Evolutionary conservation across 768 basidiomycete species (phyloP).

Genomic region (Leccinum truebloodii): DNA sequence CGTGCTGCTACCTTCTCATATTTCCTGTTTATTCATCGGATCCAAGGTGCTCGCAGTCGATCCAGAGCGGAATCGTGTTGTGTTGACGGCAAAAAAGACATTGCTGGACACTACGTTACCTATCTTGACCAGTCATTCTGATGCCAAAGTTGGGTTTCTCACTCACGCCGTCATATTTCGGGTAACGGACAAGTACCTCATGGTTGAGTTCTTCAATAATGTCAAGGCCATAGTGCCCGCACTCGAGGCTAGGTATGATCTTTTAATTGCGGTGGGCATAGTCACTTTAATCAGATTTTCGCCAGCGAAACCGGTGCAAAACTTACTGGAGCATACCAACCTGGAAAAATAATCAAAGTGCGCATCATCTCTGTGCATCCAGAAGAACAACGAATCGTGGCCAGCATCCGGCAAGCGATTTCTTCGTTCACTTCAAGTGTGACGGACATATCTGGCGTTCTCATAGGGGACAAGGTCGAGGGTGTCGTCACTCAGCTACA

Average conservation of each 20-base stretch:
- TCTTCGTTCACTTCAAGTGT: conserved; percentile 48
- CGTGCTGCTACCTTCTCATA: conserved; percentile 24
- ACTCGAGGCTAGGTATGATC: conserved; percentile 75
- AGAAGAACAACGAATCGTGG: conserved; percentile 66
- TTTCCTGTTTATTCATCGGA: background rate
- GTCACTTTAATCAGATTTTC: background rate
- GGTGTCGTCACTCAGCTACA: conserved; percentile 81
- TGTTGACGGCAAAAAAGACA: conserved; percentile 89
- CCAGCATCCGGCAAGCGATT: conserved; percentile 83
- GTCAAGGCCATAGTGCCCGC: conserved; percentile 79
- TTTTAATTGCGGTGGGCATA: background rate
- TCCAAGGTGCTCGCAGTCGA: conserved; percentile 83
- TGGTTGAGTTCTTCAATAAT: conserved; percentile 92
- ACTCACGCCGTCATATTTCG: conserved; percentile 84
- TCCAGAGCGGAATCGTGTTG: conserved; percentile 74
- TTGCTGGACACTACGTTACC: conserved; percentile 80
- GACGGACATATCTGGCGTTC: conserved; percentile 68
- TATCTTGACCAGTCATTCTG: conserved; percentile 62
- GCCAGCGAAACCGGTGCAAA: conserved; percentile 66
- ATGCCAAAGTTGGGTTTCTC: conserved; percentile 68
- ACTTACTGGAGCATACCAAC: conserved; percentile 62
- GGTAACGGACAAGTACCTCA: conserved; percentile 73
- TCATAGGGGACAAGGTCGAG: conserved; percentile 72
- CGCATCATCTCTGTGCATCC: conserved; percentile 67
- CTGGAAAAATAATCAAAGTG: conserved; percentile 85